phyloP scores from a whole-genome alignment of 192 early-diverging fungal species.

The Entophlyctis helioformis region DNA sequence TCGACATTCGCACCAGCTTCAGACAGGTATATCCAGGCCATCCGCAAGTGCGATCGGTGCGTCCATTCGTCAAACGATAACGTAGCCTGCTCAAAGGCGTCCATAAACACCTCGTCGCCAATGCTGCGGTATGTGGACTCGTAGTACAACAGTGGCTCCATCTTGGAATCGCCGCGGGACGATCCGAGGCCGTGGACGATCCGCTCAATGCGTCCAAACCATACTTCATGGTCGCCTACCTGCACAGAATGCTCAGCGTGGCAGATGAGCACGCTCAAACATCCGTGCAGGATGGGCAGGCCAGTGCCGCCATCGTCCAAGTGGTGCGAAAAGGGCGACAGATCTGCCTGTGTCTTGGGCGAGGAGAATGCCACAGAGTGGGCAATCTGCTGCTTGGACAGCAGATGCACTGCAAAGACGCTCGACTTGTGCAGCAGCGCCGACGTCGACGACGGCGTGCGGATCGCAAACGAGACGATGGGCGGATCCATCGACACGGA shows the following conservation, averaged over 20 bases:
- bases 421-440: constrained; percentile 31
- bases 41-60: constrained; percentile 12
- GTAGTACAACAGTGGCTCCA: constrained; percentile 22
- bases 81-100: constrained; percentile 10
- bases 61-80: constrained; percentile 25
- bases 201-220: constrained; percentile 43
- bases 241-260: constrained; percentile 23
- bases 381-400: constrained; percentile 38
- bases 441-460: constrained; percentile 47
- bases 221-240: constrained; percentile 54
- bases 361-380: constrained; percentile 51
- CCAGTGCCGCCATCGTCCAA: constrained; percentile 19
- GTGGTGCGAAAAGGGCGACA: constrained; percentile 15
- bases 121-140: constrained; percentile 13
- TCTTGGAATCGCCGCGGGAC: not conserved
- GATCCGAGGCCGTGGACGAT: constrained; percentile 41
- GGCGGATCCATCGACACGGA: constrained; percentile 53
- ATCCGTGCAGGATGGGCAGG: constrained; percentile 40
- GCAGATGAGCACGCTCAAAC: constrained; percentile 49
- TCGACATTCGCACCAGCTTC: not conserved
- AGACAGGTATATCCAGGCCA: constrained; percentile 26
- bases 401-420: constrained; percentile 47
- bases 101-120: constrained; percentile 26
- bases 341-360: constrained; percentile 21
- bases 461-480: constrained; percentile 47